Evolutionary conservation across 2,329 filamentous ascomycete genomes (phyloP).

Genomic region (Fusarium temperatum): DNA sequence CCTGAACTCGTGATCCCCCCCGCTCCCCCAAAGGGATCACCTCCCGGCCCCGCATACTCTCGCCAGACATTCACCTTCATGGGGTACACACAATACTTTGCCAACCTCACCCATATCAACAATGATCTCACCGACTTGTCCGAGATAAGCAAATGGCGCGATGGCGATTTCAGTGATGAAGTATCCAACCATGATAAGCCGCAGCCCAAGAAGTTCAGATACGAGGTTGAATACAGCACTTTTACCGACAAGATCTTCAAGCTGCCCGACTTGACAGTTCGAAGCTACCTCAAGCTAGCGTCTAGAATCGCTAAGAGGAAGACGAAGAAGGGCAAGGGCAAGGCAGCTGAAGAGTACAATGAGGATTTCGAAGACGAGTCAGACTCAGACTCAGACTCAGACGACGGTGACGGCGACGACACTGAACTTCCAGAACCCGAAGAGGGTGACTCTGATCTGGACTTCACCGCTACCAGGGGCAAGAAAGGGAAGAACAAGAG

Average conservation of each 20-base stretch:
- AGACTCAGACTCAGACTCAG: constrained; percentile 39
- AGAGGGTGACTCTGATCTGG: constrained; percentile 30
- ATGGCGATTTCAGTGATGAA: constrained; percentile 70
- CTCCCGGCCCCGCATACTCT: constrained; percentile 90
- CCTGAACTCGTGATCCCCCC: constrained; percentile 73
- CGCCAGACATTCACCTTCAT: constrained; percentile 82
- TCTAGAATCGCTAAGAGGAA: constrained; percentile 71
- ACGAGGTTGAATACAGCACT: constrained; percentile 87
- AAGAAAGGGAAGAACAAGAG: constrained; percentile 54
- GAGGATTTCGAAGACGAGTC: constrained; percentile 41
- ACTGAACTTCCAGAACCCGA: constrained; percentile 27
- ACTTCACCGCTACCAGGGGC: constrained; percentile 17
- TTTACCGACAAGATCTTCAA: constrained; percentile 78
- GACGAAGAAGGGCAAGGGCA: constrained; percentile 37
- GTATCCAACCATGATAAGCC: constrained; percentile 60
- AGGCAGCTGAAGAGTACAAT: constrained; percentile 27
- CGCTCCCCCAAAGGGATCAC: constrained; percentile 74
- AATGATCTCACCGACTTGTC: constrained; percentile 64
- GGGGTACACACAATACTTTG: constrained; percentile 90
- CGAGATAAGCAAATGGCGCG: constrained; percentile 63
- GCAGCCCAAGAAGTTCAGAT: constrained; percentile 72
- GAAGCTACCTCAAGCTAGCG: constrained; percentile 81
- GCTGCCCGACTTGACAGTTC: constrained; percentile 84
- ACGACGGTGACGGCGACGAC: constrained; percentile 18
- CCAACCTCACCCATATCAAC: constrained; percentile 92